A percentile compares a stretch with the other conserved stretches of the same genome.
Evolutionary conservation across 768 basidiomycete species (phyloP).

Genomic region (Melanogaster broomeanus): DNA sequence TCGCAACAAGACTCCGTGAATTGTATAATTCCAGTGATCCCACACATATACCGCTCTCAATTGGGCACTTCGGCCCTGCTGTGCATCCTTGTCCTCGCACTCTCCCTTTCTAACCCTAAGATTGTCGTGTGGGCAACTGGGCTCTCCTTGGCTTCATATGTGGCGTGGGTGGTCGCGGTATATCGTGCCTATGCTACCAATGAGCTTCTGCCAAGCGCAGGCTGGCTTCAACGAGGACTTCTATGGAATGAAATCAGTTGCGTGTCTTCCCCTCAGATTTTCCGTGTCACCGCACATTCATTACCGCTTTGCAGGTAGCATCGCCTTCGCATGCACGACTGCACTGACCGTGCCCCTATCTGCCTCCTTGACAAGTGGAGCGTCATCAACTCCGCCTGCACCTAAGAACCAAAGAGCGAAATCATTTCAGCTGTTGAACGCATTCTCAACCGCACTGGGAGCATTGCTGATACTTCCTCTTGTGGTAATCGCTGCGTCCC

Average conservation of each 20-base stretch:
- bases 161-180: conserved; percentile 59
- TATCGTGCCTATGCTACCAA: conserved; percentile 54
- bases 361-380: conserved; percentile 51
- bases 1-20: conserved; percentile 52
- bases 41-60: conserved; percentile 37
- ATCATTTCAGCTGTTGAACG: conserved; percentile 61
- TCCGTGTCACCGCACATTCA: conserved; percentile 2
- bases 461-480: conserved; percentile 57
- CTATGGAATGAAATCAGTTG: conserved; percentile 68
- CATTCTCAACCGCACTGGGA: conserved; percentile 49
- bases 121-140: conserved; percentile 56
- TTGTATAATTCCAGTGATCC: conserved; percentile 49
- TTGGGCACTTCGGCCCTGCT: conserved; percentile 42
- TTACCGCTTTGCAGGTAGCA: conserved; percentile 40
- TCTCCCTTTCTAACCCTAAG: conserved; percentile 57
- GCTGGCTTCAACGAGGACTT: conserved; percentile 44
- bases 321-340: conserved; percentile 68
- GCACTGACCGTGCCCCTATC: conserved; percentile 67
- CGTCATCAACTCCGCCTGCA: conserved; percentile 3
- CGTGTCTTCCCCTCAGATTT: conserved; percentile 26
- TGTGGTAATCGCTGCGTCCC: conserved; percentile 51
- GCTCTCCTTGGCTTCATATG: conserved; percentile 59
- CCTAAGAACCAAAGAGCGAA: conserved; percentile 47
- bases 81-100: conserved; percentile 46
- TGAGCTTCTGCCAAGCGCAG: conserved; percentile 37